Evolutionary conservation across 1,284 basidiomycete species (phyloP).

Genomic region (Dichomitus squalens): DNA sequence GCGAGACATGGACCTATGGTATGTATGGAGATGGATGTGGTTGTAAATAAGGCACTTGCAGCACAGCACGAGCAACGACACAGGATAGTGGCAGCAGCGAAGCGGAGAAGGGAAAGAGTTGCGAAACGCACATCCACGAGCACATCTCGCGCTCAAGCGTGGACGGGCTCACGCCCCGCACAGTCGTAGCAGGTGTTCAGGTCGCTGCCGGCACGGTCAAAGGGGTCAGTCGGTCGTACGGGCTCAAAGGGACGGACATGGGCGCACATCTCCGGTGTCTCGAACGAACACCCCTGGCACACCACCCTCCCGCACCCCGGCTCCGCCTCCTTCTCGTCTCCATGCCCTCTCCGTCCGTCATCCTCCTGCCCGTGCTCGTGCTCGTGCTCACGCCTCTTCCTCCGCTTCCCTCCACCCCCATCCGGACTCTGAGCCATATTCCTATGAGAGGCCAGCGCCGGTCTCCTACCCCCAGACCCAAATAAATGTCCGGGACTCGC

Average conservation of each 20-base stretch:
- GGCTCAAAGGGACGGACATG: not conserved
- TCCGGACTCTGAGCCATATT: slow-evolving; percentile 5
- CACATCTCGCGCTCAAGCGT: not conserved
- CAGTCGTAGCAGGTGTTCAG: slow-evolving; percentile 30
- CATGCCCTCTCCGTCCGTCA: slow-evolving; percentile 1
- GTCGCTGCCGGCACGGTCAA: slow-evolving; percentile 12
- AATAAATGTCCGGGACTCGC: not conserved
- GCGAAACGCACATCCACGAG: not conserved
- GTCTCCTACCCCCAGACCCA: not conserved
- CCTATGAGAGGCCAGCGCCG: slow-evolving; percentile 18
- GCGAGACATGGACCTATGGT: not conserved
- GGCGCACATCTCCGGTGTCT: slow-evolving; percentile 34
- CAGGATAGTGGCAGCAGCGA: not conserved
- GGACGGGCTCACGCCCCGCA: not conserved
- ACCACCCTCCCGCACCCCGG: slow-evolving; percentile 36
- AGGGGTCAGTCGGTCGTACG: not conserved
- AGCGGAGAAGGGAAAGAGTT: not conserved
- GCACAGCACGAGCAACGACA: not conserved
- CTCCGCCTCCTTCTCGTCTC: slow-evolving; percentile 5
- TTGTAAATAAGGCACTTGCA: not conserved
- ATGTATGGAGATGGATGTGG: not conserved
- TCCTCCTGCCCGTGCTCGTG: slow-evolving; percentile 20
- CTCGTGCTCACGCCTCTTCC: slow-evolving; percentile 21
- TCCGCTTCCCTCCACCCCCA: slow-evolving; percentile 7
- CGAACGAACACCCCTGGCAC: slow-evolving; percentile 36